Evolutionary conservation across 768 basidiomycete species (phyloP).

Genomic region (Mycena venus): DNA sequence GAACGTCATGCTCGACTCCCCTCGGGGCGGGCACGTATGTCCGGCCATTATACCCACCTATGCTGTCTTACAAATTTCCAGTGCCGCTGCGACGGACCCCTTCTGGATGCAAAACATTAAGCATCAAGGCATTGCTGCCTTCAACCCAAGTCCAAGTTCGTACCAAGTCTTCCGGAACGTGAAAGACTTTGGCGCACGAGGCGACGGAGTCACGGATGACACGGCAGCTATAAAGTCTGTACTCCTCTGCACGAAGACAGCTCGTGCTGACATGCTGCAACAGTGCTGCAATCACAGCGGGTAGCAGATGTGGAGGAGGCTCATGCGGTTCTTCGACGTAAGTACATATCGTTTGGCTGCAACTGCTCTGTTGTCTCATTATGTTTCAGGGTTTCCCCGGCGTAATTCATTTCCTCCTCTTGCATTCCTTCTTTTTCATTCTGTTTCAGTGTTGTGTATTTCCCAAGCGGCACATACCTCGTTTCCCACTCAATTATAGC

Average conservation of each 20-base stretch:
- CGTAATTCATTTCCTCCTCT: no score
- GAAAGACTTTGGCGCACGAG: slow-evolving; percentile 66
- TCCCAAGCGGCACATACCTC: slow-evolving; percentile 74
- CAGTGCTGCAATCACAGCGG: slow-evolving; percentile 76
- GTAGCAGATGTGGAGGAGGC: slow-evolving; percentile 73
- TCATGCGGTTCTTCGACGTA: slow-evolving; percentile 72
- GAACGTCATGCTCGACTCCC: slow-evolving; percentile 58
- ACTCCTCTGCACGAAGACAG: slow-evolving; percentile 55
- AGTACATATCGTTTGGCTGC: slow-evolving; percentile 39
- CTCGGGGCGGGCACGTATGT: slow-evolving; percentile 59
- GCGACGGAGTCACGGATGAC: slow-evolving; percentile 28
- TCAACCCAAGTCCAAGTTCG: slow-evolving; percentile 64
- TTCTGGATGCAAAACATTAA: slow-evolving; percentile 82
- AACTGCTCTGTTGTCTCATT: not conserved
- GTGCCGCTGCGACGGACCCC: slow-evolving; percentile 67
- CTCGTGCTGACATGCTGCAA: slow-evolving; percentile 38
- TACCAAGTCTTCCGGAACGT: slow-evolving; percentile 87
- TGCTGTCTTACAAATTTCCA: not conserved
- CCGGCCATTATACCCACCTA: not conserved
- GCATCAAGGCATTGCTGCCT: slow-evolving; percentile 79
- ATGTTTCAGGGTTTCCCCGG: slow-evolving; percentile 70
- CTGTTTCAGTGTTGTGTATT: no score
- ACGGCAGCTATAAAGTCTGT: slow-evolving; percentile 52
- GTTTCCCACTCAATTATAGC: slow-evolving; percentile 76
- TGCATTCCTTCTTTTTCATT: no score